Conservation (phyloP, 495 filamentous ascomycete genomes). For the Cercophora scortea region DNA sequence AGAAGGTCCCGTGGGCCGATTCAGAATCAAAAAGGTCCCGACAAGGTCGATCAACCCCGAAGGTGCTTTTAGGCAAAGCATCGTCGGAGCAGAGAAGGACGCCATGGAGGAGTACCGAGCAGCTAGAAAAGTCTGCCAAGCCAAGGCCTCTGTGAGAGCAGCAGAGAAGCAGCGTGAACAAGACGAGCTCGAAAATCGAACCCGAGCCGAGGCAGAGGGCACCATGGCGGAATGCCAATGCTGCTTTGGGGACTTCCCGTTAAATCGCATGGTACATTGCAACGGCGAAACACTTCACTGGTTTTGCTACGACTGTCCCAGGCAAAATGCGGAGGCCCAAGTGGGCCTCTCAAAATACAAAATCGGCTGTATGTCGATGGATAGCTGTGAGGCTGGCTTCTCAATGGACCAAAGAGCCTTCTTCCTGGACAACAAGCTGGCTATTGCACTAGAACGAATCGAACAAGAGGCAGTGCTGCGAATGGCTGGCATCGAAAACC, state of each 20-base stretch:
- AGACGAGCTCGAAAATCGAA: slow-evolving; percentile 37
- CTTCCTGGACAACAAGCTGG: slow-evolving; percentile 51
- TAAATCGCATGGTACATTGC: slow-evolving; percentile 63
- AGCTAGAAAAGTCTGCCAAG: slow-evolving; percentile 12
- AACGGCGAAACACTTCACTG: slow-evolving; percentile 39
- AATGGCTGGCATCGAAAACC: slow-evolving; percentile 54
- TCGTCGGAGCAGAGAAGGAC: slow-evolving; percentile 7
- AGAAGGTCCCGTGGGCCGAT: background rate
- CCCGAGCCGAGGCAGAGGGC: slow-evolving; percentile 36
- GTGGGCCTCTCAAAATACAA: slow-evolving; percentile 58
- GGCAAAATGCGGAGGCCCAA: slow-evolving; percentile 52
- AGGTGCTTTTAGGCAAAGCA: background rate
- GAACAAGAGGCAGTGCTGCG: slow-evolving; percentile 62
- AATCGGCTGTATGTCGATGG: slow-evolving; percentile 46
- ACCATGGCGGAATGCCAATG: slow-evolving; percentile 57
- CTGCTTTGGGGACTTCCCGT: slow-evolving; percentile 59
- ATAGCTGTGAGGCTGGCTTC: slow-evolving; percentile 37
- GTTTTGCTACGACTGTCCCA: slow-evolving; percentile 64
- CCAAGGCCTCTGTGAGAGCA: slow-evolving; percentile 7
- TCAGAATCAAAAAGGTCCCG: slow-evolving; percentile 16
- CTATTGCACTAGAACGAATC: slow-evolving; percentile 54
- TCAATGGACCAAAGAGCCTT: slow-evolving; percentile 36
- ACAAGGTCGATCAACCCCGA: background rate
- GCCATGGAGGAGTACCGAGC: slow-evolving; percentile 23
- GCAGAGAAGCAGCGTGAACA: slow-evolving; percentile 23